phyloP scores from a whole-genome alignment of 1,284 basidiomycete species.

The Filobasidium uniguttulatum region DNA sequence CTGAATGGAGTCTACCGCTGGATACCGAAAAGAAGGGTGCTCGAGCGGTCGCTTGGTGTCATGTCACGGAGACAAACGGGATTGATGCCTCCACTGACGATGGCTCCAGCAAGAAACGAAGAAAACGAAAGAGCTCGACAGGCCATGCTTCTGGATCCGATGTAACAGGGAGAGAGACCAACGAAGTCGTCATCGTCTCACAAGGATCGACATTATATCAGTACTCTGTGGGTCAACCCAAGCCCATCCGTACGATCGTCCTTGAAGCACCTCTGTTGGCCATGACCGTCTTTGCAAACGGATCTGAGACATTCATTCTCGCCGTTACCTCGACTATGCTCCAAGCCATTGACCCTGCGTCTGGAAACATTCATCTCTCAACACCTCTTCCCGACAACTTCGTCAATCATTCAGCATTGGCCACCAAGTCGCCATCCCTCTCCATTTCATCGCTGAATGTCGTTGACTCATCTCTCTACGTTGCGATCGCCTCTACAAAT shows the following conservation, averaged over 20 bases:
- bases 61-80: conserved; percentile 20
- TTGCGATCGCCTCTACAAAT: conserved; percentile 21
- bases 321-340: conserved; percentile 22
- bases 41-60: conserved; percentile 27
- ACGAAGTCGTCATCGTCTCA: conserved; percentile 27
- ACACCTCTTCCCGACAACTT: background rate
- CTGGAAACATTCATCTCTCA: background rate
- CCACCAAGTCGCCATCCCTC: conserved; percentile 1
- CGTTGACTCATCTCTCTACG: conserved; percentile 12
- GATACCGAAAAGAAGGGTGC: conserved; percentile 30
- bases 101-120: conserved; percentile 6
- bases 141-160: background rate
- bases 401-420: background rate
- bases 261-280: conserved; percentile 4
- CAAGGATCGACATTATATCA: conserved; percentile 21
- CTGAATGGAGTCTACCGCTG: conserved; percentile 33
- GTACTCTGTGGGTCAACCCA: conserved; percentile 19
- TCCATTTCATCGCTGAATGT: background rate
- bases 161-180: conserved; percentile 3
- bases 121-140: conserved; percentile 9
- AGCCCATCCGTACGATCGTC: conserved; percentile 21
- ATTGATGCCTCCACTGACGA: conserved; percentile 16
- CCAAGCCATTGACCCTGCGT: background rate
- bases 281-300: background rate
- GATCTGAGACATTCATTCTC: conserved; percentile 9